Evolutionary conservation across 2,329 filamentous ascomycete species (phyloP), one percentile per base, ranked within the genome.

Genomic region (Neoscytalidium dimidiatum): DNA sequence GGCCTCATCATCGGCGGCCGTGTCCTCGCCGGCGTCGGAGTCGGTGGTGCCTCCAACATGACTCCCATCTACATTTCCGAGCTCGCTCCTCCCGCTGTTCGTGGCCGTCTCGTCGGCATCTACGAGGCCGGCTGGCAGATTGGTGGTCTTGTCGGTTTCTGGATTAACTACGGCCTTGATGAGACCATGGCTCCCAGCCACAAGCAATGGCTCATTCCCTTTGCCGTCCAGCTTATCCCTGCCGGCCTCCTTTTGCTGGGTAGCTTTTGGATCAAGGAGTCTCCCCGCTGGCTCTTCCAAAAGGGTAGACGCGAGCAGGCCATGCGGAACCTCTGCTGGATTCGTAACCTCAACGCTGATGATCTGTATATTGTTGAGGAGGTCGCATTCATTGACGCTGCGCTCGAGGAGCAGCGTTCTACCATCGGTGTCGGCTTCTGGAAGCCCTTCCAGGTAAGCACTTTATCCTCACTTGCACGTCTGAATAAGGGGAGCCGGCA

Each of bases 331-430:
- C 72, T 82, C 5, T 86, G 84, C 81, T 90, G 87, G 87, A 86
- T 91, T 68, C 83, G 88, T 44, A 84, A 87, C 57, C 82, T 90
- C 1, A 74, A 80, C 8, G 73, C 78, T 0, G 80, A 83, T 5
- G 83, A 91, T 67, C 77, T 86, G 14, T 92, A 93, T 74, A 89
- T 94, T 66, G 79, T 89, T 1, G 90, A 94, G 73, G 91, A 94
- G 75, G 81, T 94, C 26, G 82, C 84, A 64, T 88, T 85, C 67
- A 89, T 94, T 67, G 90, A 93, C 60, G 82, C 85, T 17, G 89
- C 91, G 13, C 79, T 92, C 19, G 88, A 92, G 67, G 79, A 86
- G 19, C 89, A 90, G 76, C 81, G 84, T 51, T 73, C 80, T 2
- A 83, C 85, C 31, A 85, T 92, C 51, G 90, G 90, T 8, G 77